phyloP scores from a whole-genome alignment of 495 filamentous ascomycete species.

The Podospora bellae-mahoneyi region DNA sequence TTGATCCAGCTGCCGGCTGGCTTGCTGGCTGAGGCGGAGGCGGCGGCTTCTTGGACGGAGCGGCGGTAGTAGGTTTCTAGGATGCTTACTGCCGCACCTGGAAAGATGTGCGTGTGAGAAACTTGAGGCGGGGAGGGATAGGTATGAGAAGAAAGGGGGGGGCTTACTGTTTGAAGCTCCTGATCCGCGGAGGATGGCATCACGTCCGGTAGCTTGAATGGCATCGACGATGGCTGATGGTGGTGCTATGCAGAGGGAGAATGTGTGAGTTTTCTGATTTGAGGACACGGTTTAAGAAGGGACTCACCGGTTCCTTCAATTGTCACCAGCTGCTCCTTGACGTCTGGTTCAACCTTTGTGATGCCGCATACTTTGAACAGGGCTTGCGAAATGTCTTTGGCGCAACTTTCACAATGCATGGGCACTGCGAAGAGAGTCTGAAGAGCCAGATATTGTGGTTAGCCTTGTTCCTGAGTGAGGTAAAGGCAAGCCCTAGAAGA shows the following conservation, averaged over 20 bases:
- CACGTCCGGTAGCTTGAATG: slow-evolving; percentile 84
- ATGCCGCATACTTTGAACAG: slow-evolving; percentile 71
- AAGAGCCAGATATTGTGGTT: slow-evolving; percentile 22
- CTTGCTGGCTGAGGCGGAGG: slow-evolving; percentile 25
- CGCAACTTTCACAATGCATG: slow-evolving; percentile 83
- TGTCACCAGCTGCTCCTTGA: slow-evolving; percentile 63
- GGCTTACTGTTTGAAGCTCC: slow-evolving; percentile 72
- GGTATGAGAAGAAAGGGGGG: neutral
- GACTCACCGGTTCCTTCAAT: slow-evolving; percentile 63
- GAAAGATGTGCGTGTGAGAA: neutral
- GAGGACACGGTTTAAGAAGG: neutral
- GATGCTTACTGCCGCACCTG: slow-evolving; percentile 92
- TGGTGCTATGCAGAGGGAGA: slow-evolving; percentile 49
- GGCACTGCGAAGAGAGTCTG: slow-evolving; percentile 94
- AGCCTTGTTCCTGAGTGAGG: neutral
- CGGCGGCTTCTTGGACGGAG: slow-evolving; percentile 25
- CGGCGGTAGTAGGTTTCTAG: slow-evolving; percentile 76
- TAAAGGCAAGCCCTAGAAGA: neutral
- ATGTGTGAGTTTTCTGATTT: neutral
- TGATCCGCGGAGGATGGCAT: slow-evolving; percentile 90
- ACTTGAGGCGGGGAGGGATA: neutral
- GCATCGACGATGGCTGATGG: slow-evolving; percentile 85
- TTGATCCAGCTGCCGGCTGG: slow-evolving; percentile 26
- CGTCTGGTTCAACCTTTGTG: slow-evolving; percentile 61
- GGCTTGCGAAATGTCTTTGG: slow-evolving; percentile 75